A percentile compares a stretch with the other conserved stretches of the same genome.
These are phyloP conservation scores for Termitomyces sp. DNA, from an alignment of 1,284 basidiomycete genomes.

Conservation along the genomic window DNA sequence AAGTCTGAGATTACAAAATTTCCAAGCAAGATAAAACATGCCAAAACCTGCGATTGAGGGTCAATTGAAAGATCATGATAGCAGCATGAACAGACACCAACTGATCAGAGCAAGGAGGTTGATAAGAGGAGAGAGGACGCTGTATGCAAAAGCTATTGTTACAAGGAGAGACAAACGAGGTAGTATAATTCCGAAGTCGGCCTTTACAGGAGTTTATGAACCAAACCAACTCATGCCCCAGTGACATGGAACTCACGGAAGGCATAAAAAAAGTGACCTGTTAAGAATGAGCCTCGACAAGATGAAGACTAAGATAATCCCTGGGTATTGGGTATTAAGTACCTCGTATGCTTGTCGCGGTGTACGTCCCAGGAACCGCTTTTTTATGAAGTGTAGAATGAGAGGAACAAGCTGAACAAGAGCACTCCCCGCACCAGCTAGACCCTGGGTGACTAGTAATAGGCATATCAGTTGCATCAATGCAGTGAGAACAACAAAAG, in stretches of 20 bases:
- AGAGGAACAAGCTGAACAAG: conserved; percentile 62
- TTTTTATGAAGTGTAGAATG: conserved; percentile 63
- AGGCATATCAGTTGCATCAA: not conserved
- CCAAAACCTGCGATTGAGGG: not conserved
- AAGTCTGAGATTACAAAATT: not conserved
- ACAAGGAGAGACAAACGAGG: conserved; percentile 44
- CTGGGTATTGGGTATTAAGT: too few relatives aligned
- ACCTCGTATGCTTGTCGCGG: conserved; percentile 40
- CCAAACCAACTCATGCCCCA: not conserved
- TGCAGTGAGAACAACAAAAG: not conserved
- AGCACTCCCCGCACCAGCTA: conserved; percentile 51
- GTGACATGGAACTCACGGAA: not conserved
- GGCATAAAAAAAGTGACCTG: conserved; percentile 2
- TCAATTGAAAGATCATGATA: not conserved
- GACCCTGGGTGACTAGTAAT: conserved; percentile 40
- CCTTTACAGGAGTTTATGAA: conserved; percentile 14
- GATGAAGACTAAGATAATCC: not conserved
- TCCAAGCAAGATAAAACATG: conserved; percentile 3
- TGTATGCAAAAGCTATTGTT: conserved; percentile 59
- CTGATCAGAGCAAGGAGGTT: conserved; percentile 60
- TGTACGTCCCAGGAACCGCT: conserved; percentile 48
- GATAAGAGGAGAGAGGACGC: conserved; percentile 69
- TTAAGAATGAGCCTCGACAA: not conserved
- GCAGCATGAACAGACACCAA: conserved; percentile 18
- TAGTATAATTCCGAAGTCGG: conserved; percentile 46